Percentiles rank a stretch among this genome's conserved stretches.
phyloP scores from a whole-genome alignment of 2,329 filamentous ascomycete species.

The Fusarium sp. region DNA sequence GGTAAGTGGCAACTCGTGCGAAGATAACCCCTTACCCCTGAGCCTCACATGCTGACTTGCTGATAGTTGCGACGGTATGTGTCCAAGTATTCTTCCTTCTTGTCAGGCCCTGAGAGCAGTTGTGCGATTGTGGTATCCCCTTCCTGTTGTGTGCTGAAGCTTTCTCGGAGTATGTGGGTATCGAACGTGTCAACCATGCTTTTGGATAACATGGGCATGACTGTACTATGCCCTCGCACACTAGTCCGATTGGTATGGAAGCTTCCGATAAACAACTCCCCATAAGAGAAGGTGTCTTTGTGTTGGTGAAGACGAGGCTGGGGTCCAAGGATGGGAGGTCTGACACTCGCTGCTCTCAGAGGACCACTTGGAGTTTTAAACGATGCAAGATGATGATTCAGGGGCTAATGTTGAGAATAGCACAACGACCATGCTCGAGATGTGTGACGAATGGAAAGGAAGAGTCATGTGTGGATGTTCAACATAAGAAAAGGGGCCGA shows the following conservation, averaged over 20 bases:
- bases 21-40: background rate
- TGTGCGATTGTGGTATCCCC: background rate
- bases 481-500: slow-evolving; percentile 86
- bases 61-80: slow-evolving; percentile 74
- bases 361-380: background rate
- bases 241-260: background rate
- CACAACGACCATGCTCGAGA: slow-evolving; percentile 81
- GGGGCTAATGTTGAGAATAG: slow-evolving; percentile 58
- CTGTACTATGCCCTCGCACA: background rate
- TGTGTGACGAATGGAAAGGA: slow-evolving; percentile 84
- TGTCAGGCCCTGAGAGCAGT: background rate
- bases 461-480: slow-evolving; percentile 84
- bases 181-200: background rate
- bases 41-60: slow-evolving; percentile 23
- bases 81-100: slow-evolving; percentile 25
- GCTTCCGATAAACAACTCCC: background rate
- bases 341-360: background rate
- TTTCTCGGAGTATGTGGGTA: background rate
- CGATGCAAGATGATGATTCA: background rate
- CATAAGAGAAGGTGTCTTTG: background rate
- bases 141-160: background rate
- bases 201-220: background rate
- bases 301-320: background rate
- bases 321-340: background rate
- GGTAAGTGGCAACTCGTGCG: slow-evolving; percentile 56